Conservation (phyloP, 331 rosid species). For the Phaseolus coccineus region DNA sequence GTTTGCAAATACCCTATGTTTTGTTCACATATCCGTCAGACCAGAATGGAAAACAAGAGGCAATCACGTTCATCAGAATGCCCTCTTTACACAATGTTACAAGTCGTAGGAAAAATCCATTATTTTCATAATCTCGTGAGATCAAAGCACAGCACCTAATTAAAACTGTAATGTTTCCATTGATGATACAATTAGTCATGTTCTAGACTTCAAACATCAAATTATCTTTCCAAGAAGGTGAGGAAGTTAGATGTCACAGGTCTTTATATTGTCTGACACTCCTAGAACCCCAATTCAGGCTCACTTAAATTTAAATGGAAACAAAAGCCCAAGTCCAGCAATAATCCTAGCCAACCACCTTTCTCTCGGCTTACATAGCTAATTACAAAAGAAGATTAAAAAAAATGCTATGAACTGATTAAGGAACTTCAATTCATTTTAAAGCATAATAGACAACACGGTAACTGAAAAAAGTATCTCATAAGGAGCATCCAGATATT, state of each 20-base stretch:
- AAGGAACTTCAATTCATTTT: background rate
- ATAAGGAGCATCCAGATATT: background rate
- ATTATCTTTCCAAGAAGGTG: constrained; percentile 10
- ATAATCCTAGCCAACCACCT: background rate
- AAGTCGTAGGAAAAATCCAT: constrained; percentile 11
- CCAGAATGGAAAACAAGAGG: constrained; percentile 17
- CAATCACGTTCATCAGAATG: constrained; percentile 14
- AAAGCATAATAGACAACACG: background rate
- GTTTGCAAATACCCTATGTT: background rate
- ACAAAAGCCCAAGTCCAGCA: constrained; percentile 2
- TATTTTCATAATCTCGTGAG: background rate
- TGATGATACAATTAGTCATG: background rate
- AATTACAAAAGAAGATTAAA: background rate
- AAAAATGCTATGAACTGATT: background rate
- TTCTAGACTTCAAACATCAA: background rate
- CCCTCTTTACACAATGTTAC: background rate
- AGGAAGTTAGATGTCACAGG: background rate
- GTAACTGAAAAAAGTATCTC: background rate
- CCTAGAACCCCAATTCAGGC: constrained; percentile 4
- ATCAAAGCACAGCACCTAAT: background rate
- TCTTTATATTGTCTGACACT: background rate
- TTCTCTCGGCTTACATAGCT: background rate
- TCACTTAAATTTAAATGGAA: background rate
- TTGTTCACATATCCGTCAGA: no score
- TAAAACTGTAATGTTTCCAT: background rate